Evolutionary conservation across 1,284 basidiomycete genomes (phyloP).

Genomic region (Ceratobasidium sp.): DNA sequence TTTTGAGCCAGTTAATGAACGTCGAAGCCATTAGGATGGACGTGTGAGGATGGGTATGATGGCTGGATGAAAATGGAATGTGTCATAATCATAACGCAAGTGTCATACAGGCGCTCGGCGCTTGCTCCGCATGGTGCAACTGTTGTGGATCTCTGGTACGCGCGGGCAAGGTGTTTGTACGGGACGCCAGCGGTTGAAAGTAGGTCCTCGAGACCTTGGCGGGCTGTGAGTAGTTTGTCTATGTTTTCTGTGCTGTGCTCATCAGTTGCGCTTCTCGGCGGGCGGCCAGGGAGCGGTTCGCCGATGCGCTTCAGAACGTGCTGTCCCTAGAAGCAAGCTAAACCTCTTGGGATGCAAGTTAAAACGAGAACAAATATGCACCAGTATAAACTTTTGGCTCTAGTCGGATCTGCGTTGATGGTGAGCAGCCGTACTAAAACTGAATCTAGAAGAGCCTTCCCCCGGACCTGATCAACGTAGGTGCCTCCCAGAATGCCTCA

Average conservation of each 20-base stretch:
- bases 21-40: slow-evolving; percentile 69
- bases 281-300: not conserved
- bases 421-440: too few species aligned
- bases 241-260: not conserved
- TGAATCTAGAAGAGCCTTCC: too few species aligned
- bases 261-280: not conserved
- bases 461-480: too few species aligned
- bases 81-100: not conserved
- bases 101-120: not conserved
- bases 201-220: not conserved
- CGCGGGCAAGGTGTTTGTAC: too few species aligned
- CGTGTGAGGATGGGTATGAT: slow-evolving; percentile 1
- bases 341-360: not conserved
- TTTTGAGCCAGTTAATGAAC: slow-evolving; percentile 84
- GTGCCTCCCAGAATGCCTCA: too few species aligned
- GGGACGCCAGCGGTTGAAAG: too few species aligned
- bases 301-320: not conserved
- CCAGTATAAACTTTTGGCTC: not conserved
- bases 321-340: not conserved
- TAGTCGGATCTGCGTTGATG: too few species aligned
- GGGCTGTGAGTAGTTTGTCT: too few species aligned
- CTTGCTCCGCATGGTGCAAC: not conserved
- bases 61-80: slow-evolving; percentile 21
- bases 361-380: not conserved
- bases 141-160: too few species aligned